Percentiles rank a stretch among this genome's conserved stretches.
These are phyloP conservation scores for Wickerhamomyces sp. DNA, from an alignment of 1,139 yeast genomes.

Conservation along the genomic window DNA sequence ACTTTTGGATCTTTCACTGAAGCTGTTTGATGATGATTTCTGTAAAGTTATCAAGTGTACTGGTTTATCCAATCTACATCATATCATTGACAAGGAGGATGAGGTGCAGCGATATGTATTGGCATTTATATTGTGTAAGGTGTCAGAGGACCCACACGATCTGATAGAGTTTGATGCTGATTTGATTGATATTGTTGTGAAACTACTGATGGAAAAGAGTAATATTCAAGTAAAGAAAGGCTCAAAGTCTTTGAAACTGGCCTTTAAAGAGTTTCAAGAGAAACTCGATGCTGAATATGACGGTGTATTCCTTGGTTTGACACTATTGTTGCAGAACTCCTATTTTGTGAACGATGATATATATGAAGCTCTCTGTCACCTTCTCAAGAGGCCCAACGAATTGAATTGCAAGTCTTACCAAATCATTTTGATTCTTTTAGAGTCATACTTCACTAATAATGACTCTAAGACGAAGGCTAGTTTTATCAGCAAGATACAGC, in stretches of 20 bases:
- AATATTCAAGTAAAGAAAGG: not conserved
- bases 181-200: conserved; percentile 6
- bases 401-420: conserved; percentile 6
- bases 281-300: conserved; percentile 1
- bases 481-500: not conserved
- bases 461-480: not conserved
- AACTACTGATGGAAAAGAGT: not conserved
- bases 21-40: conserved; percentile 23
- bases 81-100: conserved; percentile 3
- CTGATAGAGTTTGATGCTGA: conserved; percentile 12
- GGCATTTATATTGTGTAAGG: conserved; percentile 11
- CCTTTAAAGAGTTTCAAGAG: conserved; percentile 5
- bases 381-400: not conserved
- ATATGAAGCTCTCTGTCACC: not conserved
- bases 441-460: not conserved
- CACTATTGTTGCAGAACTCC: conserved; percentile 8
- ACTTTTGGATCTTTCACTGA: conserved; percentile 26
- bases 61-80: conserved; percentile 5
- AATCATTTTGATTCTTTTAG: conserved; percentile 5
- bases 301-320: conserved; percentile 7
- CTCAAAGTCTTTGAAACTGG: conserved; percentile 5
- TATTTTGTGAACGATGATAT: not conserved
- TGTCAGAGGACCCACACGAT: conserved; percentile 11
- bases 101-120: conserved; percentile 5
- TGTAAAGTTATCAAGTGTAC: conserved; percentile 12